phyloP scores from a whole-genome alignment of 2,329 filamentous ascomycete species.

The Sclerotinia sclerotiorum region DNA sequence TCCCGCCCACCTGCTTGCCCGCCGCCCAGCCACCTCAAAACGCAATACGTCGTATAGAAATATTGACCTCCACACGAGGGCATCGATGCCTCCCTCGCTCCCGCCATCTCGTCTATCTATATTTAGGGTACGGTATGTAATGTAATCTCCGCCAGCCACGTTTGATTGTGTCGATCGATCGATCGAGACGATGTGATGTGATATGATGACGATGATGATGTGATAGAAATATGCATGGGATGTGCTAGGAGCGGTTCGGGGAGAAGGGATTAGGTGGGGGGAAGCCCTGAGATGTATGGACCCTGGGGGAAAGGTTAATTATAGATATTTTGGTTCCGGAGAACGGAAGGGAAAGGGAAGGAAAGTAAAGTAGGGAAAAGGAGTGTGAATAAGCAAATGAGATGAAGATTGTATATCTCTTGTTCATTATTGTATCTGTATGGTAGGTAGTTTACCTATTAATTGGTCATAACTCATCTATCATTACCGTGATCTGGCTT shows the following conservation, averaged over 20 bases:
- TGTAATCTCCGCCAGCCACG: background rate
- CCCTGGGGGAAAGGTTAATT: too few species aligned
- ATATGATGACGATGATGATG: too few species aligned
- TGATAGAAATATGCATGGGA: background rate
- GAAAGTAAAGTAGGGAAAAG: too few species aligned
- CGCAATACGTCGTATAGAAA: too few species aligned
- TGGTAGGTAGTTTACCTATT: background rate
- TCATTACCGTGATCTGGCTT: constrained; percentile 5
- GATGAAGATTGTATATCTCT: background rate
- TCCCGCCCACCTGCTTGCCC: too few species aligned
- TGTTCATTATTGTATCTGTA: constrained; percentile 5
- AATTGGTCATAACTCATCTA: constrained; percentile 15
- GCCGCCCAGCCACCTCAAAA: too few species aligned
- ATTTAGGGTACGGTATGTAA: background rate
- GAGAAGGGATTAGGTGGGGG: background rate
- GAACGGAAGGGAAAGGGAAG: background rate
- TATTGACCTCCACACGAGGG: too few species aligned
- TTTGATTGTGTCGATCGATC: background rate
- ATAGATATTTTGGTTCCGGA: background rate
- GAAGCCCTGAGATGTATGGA: too few species aligned
- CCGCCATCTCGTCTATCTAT: background rate
- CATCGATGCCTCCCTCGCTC: too few species aligned
- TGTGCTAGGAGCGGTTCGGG: background rate
- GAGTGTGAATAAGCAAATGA: background rate
- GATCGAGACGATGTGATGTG: too few species aligned